Percentiles rank a stretch among this genome's conserved stretches.
These are phyloP conservation scores for Chlamydomonas reinhardtii DNA, from an alignment of 163 green algal species.

Conservation along the genomic window DNA sequence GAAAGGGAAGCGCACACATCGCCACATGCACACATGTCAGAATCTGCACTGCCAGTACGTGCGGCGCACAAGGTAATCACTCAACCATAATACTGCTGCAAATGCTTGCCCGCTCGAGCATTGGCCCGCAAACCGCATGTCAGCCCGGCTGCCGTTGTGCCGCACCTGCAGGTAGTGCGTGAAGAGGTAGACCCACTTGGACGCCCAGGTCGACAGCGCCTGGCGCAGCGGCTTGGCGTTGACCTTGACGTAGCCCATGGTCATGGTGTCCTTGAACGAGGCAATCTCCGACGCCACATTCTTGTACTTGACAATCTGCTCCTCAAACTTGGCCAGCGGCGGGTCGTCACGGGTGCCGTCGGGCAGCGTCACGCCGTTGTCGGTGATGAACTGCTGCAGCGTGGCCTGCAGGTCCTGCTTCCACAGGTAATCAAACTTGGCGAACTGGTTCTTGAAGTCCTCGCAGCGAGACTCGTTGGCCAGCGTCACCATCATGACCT, in stretches of 20 bases:
- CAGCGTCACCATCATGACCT: conserved; percentile 72
- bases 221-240: conserved; percentile 90
- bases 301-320: conserved; percentile 76
- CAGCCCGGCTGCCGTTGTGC: no score
- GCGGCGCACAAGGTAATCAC: no score
- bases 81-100: no score
- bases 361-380: conserved; percentile 48
- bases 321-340: conserved; percentile 85
- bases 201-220: conserved; percentile 86
- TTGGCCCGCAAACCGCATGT: no score
- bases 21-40: no score
- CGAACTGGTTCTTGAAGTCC: conserved; percentile 83
- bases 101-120: no score
- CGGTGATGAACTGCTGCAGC: conserved; percentile 77
- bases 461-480: conserved; percentile 81
- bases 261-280: conserved; percentile 69
- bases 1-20: no score
- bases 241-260: conserved; percentile 85
- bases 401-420: conserved; percentile 76
- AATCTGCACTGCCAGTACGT: no score
- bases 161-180: conserved; percentile 85
- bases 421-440: conserved; percentile 89
- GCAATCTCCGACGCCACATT: conserved; percentile 81
- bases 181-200: conserved; percentile 94
- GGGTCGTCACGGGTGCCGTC: conserved; percentile 80